A percentile compares a stretch with the other conserved stretches of the same genome.
These are phyloP conservation scores for Colletotrichum gloeosporioides DNA, from an alignment of 2,329 filamentous ascomycete species.

Conservation along the genomic window DNA sequence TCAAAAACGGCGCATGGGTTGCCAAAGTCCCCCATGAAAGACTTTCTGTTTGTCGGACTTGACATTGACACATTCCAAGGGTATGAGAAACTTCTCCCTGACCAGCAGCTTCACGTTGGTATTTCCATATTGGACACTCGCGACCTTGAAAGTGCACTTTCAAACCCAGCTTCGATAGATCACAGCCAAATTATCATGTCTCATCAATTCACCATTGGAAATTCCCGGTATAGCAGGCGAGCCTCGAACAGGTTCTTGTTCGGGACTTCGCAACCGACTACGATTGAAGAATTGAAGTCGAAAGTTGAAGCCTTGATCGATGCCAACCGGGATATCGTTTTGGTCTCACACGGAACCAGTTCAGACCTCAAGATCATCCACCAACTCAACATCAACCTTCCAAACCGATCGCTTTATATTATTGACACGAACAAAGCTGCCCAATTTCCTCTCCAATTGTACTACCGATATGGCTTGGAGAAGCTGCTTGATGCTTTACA, in stretches of 20 bases:
- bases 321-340: background rate
- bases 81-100: constrained; percentile 1
- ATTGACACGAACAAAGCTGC: constrained; percentile 30
- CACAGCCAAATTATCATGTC: background rate
- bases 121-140: constrained; percentile 8
- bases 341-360: background rate
- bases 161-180: background rate
- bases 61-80: constrained; percentile 21
- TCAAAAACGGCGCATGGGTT: background rate
- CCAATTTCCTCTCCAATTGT: constrained; percentile 28
- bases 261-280: constrained; percentile 5
- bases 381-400: background rate
- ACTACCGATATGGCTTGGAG: constrained; percentile 25
- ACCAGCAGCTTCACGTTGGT: constrained; percentile 13
- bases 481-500: constrained; percentile 24
- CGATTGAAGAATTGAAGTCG: constrained; percentile 2
- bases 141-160: background rate
- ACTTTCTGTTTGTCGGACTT: constrained; percentile 16
- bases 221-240: background rate
- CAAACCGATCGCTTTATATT: constrained; percentile 21
- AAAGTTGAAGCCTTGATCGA: background rate
- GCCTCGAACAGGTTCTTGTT: constrained; percentile 20
- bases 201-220: constrained; percentile 10
- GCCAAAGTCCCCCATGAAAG: background rate
- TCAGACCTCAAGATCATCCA: constrained; percentile 9